Evolutionary conservation across 345 rosid species (phyloP).

Genomic region (Citrus maxima): DNA sequence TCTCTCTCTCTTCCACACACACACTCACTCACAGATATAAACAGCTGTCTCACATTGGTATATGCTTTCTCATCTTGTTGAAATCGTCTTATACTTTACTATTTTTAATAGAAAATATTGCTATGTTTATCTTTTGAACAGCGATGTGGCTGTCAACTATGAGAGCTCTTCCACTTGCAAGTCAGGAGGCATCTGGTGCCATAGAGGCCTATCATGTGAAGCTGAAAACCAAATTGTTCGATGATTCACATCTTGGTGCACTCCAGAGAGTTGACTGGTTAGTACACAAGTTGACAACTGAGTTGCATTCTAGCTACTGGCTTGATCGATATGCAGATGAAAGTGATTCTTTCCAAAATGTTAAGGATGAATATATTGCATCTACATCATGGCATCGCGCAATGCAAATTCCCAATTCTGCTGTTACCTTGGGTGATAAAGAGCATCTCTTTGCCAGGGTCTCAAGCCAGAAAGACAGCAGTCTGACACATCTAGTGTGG

Average conservation of each 20-base stretch:
- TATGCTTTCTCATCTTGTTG: neutral
- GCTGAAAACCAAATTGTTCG: slow-evolving; percentile 77
- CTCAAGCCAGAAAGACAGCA: slow-evolving; percentile 58
- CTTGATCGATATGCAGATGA: slow-evolving; percentile 91
- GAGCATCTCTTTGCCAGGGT: slow-evolving; percentile 57
- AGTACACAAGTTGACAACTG: slow-evolving; percentile 91
- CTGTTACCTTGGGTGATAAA: slow-evolving; percentile 56
- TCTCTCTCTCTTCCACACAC: neutral
- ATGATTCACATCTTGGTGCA: slow-evolving; percentile 93
- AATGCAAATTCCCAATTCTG: slow-evolving; percentile 69
- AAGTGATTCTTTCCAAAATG: slow-evolving; percentile 80
- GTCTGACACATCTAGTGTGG: slow-evolving; percentile 60
- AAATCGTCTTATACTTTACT: neutral
- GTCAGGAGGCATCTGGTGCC: slow-evolving; percentile 96
- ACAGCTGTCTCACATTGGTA: neutral
- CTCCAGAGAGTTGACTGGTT: slow-evolving; percentile 94
- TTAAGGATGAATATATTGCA: slow-evolving; percentile 85
- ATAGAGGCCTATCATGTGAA: slow-evolving; percentile 95
- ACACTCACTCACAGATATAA: neutral
- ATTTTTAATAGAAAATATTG: neutral
- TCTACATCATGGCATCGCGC: slow-evolving; percentile 98
- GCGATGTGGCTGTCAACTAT: slow-evolving; percentile 94
- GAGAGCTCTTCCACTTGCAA: slow-evolving; percentile 83
- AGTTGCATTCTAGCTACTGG: slow-evolving; percentile 93
- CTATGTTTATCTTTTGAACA: slow-evolving; percentile 21